Evolutionary conservation across 176 grass and related monocot genomes (phyloP), one percentile per base, ranked within the genome.

Genomic region (Carex scoparia): DNA sequence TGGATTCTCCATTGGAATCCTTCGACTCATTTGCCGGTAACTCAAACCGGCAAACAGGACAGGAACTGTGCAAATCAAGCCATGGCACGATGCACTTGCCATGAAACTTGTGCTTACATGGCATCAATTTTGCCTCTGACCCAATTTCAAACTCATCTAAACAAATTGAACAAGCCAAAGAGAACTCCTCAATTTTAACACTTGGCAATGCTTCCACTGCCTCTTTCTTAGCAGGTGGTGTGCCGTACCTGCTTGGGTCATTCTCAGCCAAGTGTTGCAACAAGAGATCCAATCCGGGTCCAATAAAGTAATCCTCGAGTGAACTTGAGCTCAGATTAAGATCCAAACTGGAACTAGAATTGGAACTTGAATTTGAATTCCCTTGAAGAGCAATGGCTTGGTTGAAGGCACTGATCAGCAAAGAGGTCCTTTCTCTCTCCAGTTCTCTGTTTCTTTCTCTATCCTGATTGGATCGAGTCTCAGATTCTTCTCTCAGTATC

Each of bases 41-140:
- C 87, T 95, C 84, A 84, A 90, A 95, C 64, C 95, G 89, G 57
- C 95, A 98, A 84, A 98, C 89, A 0, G 95, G 95, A 53, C 95
- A 98, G 30, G 95, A 98, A 74, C 93, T 90, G 61, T 98, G 95
- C 82, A 99, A 89, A 49, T 99, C 91, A 64, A 99, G 97, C 97
- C 97, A 99, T 87, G 93, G 93, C 18, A 99, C 42, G 59, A 99
- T 95, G 69, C 97, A 99, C 19, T 79, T 51, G 62, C 83, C 83
- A 82, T 99, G 97, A 79, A 99, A 99, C 84, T 88, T 99, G 71
- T 99, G 97, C 40, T 94, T 86, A 69, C 97, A 99, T 32, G 93
- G 97, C 97, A 99, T 91, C 76, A 92, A 86, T 87, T 88, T 99
- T 57, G 88, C 93, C 42, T 92, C 81, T 31, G 87, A 92, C 5